Conservation (phyloP, 73 alveolate genomes). For the Symbiodinium pilosum region DNA sequence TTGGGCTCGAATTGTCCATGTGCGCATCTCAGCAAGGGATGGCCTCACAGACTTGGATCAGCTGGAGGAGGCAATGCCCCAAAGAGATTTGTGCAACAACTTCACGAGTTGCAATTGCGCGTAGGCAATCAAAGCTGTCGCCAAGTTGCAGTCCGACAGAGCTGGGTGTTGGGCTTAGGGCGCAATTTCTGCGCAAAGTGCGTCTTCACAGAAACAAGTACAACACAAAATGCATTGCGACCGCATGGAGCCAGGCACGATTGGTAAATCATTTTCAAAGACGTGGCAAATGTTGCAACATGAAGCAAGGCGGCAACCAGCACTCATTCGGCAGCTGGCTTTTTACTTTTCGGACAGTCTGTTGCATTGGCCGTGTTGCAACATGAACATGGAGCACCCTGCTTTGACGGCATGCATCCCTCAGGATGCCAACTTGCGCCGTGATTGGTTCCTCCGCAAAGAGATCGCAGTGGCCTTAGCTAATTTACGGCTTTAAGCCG, state of each 20-base stretch:
- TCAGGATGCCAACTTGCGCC: slow-evolving; percentile 69
- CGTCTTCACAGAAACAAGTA: not conserved
- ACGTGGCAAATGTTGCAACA: too few species aligned
- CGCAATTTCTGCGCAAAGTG: too few species aligned
- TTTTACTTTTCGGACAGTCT: slow-evolving; percentile 37
- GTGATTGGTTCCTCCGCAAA: slow-evolving; percentile 57
- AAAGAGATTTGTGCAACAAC: too few species aligned
- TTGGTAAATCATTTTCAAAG: not conserved
- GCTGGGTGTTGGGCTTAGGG: not conserved
- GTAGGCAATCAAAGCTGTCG: slow-evolving; percentile 29
- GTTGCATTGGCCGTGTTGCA: not conserved
- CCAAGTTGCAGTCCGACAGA: slow-evolving; percentile 30
- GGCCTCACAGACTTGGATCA: slow-evolving; percentile 27
- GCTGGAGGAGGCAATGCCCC: slow-evolving; percentile 27
- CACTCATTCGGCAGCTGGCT: slow-evolving; percentile 82
- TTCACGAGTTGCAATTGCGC: too few species aligned
- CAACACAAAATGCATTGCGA: too few species aligned
- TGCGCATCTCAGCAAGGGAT: not conserved
- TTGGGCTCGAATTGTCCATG: too few species aligned
- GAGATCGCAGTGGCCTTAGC: slow-evolving; percentile 22
- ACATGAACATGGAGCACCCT: not conserved
- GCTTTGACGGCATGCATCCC: not conserved
- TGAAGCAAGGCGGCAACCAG: slow-evolving; percentile 49
- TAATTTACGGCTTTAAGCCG: not conserved
- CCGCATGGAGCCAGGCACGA: not conserved